Conservation (phyloP, 139 green algal genomes). For the Edaphochlamys debaryana region DNA sequence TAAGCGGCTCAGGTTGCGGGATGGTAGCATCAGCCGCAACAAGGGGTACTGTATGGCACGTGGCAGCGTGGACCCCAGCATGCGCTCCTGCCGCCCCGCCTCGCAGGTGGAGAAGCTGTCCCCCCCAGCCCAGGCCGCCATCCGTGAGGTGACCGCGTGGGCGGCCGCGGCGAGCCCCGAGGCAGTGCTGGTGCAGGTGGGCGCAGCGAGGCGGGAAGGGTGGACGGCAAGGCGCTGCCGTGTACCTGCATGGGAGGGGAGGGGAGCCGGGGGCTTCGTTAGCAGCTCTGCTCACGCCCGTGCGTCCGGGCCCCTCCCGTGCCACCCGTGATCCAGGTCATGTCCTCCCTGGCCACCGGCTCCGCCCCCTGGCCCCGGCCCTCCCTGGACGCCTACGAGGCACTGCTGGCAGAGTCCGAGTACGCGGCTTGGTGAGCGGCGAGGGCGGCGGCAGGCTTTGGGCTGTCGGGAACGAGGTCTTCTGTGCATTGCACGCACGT, state of each 20-base stretch:
- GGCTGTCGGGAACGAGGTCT: no score
- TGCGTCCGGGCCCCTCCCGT: no score
- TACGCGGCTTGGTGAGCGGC: conserved; percentile 59
- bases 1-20: no score
- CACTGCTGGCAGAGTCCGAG: conserved; percentile 58
- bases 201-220: not conserved
- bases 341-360: conserved; percentile 30
- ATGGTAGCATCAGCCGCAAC: no score
- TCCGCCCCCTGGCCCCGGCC: conserved; percentile 50
- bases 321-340: not conserved
- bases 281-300: no score
- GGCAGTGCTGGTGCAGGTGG: conserved; percentile 15
- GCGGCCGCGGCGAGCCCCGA: not conserved
- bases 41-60: no score
- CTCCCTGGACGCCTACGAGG: conserved; percentile 48
- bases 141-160: conserved; percentile 20
- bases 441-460: no score
- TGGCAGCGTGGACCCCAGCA: no score
- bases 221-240: no score
- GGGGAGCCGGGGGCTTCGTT: no score
- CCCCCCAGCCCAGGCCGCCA: conserved; percentile 35
- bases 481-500: no score
- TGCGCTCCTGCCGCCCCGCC: no score
- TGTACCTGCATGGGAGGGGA: not conserved
- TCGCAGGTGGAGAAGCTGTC: conserved; percentile 58